phyloP scores from a whole-genome alignment of 2,329 filamentous ascomycete species.

The Drechslerella dactyloides region DNA sequence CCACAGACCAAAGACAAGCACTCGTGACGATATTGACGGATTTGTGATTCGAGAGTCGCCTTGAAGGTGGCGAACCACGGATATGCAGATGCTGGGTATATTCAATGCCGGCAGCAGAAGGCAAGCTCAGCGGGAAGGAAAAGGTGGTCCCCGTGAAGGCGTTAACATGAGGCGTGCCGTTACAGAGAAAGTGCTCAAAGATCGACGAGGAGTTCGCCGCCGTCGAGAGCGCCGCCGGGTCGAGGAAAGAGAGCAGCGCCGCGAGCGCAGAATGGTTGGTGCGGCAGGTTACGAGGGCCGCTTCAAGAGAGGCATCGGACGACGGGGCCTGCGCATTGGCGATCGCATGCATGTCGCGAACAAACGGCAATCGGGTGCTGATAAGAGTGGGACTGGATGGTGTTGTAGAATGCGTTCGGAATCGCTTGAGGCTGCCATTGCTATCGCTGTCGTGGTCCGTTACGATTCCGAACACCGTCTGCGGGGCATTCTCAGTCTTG shows the following conservation, averaged over 20 bases:
- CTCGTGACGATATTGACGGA: conserved; percentile 26
- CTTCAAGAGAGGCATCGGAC: conserved; percentile 15
- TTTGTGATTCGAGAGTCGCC: conserved; percentile 12
- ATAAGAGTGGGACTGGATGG: conserved; percentile 1
- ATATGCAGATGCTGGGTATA: conserved; percentile 37
- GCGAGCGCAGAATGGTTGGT: conserved; percentile 23
- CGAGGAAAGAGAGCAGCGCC: conserved; percentile 16
- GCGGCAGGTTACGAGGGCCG: conserved; percentile 23
- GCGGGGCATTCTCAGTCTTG: no score
- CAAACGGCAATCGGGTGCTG: conserved; percentile 5
- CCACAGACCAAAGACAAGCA: conserved; percentile 37
- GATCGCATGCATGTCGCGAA: conserved; percentile 37
- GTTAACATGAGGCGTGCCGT: conserved; percentile 26
- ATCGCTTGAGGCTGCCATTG: neutral
- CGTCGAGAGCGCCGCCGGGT: conserved; percentile 7
- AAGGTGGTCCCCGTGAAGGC: conserved; percentile 26
- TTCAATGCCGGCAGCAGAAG: neutral
- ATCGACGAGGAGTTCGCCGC: conserved; percentile 6
- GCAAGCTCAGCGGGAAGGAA: conserved; percentile 8
- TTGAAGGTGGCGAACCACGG: conserved; percentile 35
- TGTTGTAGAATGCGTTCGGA: conserved; percentile 1
- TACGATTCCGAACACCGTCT: conserved; percentile 8
- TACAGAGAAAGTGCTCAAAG: conserved; percentile 39
- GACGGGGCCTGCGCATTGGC: conserved; percentile 5
- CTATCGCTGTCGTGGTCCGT: conserved; percentile 3